These are phyloP conservation scores for Pulicaria dysenterica DNA, from an alignment of 129 eudicot genomes.

Conservation along the genomic window DNA sequence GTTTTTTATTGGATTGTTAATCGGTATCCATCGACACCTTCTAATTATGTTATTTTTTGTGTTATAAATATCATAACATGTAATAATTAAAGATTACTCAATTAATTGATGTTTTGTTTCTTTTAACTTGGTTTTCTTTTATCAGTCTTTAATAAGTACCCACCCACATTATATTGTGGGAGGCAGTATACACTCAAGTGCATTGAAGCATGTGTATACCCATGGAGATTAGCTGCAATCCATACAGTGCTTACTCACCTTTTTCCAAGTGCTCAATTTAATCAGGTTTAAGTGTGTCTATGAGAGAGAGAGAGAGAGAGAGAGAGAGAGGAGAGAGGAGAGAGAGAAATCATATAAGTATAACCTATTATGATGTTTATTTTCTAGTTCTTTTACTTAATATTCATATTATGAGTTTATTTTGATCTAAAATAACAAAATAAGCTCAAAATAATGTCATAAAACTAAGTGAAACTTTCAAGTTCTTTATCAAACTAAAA, in stretches of 20 bases:
- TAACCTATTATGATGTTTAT: no score
- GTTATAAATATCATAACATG: not conserved
- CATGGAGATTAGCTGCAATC: constrained; percentile 28
- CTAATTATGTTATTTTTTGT: not conserved
- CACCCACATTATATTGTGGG: constrained; percentile 7
- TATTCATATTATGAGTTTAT: no score
- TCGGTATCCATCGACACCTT: not conserved
- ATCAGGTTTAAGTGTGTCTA: not conserved
- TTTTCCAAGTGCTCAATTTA: not conserved
- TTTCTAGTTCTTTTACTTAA: no score
- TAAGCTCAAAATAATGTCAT: no score
- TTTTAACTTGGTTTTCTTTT: not conserved
- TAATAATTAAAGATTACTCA: not conserved
- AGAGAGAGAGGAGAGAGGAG: no score
- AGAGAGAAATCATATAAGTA: no score
- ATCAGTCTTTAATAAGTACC: constrained; percentile 8
- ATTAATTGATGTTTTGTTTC: not conserved
- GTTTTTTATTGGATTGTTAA: not conserved
- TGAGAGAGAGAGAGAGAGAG: not conserved
- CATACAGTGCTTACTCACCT: constrained; percentile 9
- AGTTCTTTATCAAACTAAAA: no score
- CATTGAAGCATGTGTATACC: not conserved
- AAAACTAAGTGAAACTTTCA: no score
- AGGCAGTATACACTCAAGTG: constrained; percentile 4
- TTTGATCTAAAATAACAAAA: no score